These are phyloP conservation scores for Triangularia verruculosa DNA, from an alignment of 2,329 filamentous ascomycete genomes.

Conservation along the genomic window DNA sequence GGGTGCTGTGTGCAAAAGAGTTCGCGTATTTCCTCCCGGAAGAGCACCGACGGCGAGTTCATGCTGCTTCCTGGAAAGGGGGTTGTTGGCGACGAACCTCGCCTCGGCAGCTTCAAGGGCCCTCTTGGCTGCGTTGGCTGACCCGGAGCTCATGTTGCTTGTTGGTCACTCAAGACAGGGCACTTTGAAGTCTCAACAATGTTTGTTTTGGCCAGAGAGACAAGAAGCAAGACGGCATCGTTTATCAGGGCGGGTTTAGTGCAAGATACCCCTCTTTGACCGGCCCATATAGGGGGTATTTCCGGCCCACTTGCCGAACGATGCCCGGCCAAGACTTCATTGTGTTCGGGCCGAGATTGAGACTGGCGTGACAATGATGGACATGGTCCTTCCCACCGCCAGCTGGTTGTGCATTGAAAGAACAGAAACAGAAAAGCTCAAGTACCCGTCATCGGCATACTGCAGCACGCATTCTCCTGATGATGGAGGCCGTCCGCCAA, in stretches of 20 bases:
- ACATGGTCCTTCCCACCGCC: neutral
- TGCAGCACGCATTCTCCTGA: neutral
- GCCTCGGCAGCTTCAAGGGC: constrained; percentile 35
- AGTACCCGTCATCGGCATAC: neutral
- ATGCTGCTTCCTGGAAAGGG: constrained; percentile 38
- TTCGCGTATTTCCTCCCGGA: constrained; percentile 48
- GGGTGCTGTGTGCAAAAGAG: constrained; percentile 39
- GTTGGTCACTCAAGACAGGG: neutral
- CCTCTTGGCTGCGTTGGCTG: constrained; percentile 2
- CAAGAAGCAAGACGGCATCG: neutral
- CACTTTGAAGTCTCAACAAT: neutral
- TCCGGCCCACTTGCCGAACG: neutral
- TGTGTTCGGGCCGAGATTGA: neutral
- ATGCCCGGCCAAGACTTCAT: neutral
- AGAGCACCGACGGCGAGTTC: constrained; percentile 36
- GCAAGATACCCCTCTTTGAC: constrained; percentile 1
- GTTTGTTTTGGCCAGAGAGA: neutral
- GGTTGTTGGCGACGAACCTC: constrained; percentile 38
- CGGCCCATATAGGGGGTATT: neutral
- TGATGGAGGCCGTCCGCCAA: neutral
- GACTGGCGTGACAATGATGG: neutral
- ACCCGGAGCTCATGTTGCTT: neutral
- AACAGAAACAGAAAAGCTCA: neutral
- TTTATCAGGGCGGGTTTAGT: neutral
- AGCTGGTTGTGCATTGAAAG: neutral